A percentile compares a stretch with the other conserved stretches of the same genome.
Conservation (phyloP, 192 early-diverging fungal genomes). For the Linnemannia schmuckeri region DNA sequence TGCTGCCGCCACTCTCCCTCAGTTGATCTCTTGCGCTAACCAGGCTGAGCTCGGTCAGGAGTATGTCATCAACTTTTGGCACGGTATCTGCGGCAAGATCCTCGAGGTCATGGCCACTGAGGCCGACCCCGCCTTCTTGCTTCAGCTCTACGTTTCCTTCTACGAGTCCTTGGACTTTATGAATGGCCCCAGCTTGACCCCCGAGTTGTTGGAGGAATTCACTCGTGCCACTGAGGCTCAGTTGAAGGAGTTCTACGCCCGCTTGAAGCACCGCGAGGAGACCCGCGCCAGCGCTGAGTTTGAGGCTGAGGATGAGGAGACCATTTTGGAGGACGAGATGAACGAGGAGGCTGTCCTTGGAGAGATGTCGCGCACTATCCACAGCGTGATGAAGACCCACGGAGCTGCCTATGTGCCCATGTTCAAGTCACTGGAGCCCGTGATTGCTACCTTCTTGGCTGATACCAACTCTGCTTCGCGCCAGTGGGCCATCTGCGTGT, state of each 20-base stretch:
- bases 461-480: conserved; percentile 77
- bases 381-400: conserved; percentile 84
- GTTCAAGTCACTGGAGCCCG: conserved; percentile 86
- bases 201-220: conserved; percentile 78
- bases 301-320: conserved; percentile 95
- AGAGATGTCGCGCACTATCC: conserved; percentile 87
- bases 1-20: conserved; percentile 86
- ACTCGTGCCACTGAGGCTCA: conserved; percentile 76
- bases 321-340: conserved; percentile 84
- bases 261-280: conserved; percentile 81
- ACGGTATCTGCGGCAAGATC: conserved; percentile 79
- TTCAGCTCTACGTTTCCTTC: conserved; percentile 84
- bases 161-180: conserved; percentile 77
- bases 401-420: conserved; percentile 78
- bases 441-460: conserved; percentile 73
- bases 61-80: conserved; percentile 79
- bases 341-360: conserved; percentile 84
- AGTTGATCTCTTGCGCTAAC: conserved; percentile 76
- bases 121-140: conserved; percentile 84
- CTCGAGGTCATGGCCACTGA: conserved; percentile 84
- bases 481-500: conserved; percentile 95
- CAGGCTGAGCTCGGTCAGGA: conserved; percentile 62
- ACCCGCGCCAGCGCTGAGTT: conserved; percentile 82
- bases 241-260: conserved; percentile 82
- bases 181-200: conserved; percentile 69